Evolutionary conservation across 768 basidiomycete genomes (phyloP), one percentile per base, ranked within the genome.

Genomic region (Suillus bovinus): DNA sequence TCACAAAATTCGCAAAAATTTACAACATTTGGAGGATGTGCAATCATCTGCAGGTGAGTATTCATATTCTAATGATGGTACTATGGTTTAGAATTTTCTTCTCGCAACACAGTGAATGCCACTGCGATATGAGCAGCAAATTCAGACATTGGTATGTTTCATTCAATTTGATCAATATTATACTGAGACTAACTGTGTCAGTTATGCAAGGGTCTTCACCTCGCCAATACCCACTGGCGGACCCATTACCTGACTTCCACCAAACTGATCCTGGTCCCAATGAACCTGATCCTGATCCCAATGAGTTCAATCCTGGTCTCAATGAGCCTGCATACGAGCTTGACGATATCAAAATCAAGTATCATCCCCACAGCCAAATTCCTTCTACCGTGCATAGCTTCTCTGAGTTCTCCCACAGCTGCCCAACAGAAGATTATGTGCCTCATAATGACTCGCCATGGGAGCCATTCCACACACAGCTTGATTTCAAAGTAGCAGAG

Each of bases 311-410:
- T 11, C 42, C 4, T 17, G 10, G n/a, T 44, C 42, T 10, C n/a
- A 44, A 22, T 11, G n/a, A 44, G n/a, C 42, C n/a, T 2, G 6
- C 39, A 6, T 10, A 5, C 1, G 4, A 65, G 34, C 10, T 64
- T 13, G 69, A 69, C 29, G 67, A 74, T 61, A 69, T 74, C 54
- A 61, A 61, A 50, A 65, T 63, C 6, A 60, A 71, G 41, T 72
- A 63, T 47, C 73, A 75, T 57, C 71, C 67, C 8, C 53, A 60
- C 44, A 64, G 64, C 63, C 39, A 61, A 13, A 47, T 39, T 13
- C 53, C 58, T 3, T 29, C 64, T 17, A 49, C 36, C 6, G 55
- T 67, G 34, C 27, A 65, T 7, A 56, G 38, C 24, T 72, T 71
- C 53, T 52, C 64, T 4, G 63, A 72, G 4, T 71, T 69, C 47